These are phyloP conservation scores for Fusarium sp. DNA, from an alignment of 2,329 filamentous ascomycete species.

Conservation along the genomic window DNA sequence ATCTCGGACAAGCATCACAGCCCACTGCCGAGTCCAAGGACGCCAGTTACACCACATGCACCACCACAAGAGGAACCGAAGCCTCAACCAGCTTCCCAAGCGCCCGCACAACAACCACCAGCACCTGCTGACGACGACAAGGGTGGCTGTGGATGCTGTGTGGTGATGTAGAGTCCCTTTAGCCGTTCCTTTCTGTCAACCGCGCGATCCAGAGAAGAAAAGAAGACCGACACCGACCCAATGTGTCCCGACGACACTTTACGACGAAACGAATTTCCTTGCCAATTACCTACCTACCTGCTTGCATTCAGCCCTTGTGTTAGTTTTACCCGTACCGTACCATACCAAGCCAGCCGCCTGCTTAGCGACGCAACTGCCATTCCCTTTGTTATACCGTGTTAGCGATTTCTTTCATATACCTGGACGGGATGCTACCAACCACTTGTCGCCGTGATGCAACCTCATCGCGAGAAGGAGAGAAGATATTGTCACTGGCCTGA, in stretches of 20 bases:
- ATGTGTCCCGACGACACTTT: conserved; percentile 34
- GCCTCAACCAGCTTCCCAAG: conserved; percentile 21
- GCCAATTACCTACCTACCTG: conserved; percentile 15
- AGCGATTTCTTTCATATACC: conserved; percentile 31
- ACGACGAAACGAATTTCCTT: conserved; percentile 48
- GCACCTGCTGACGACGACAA: conserved; percentile 48
- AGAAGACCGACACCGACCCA: conserved; percentile 16
- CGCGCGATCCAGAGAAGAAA: conserved; percentile 10
- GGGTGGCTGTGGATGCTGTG: conserved; percentile 62
- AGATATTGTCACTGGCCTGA: conserved; percentile 29
- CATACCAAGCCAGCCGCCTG: conserved; percentile 39
- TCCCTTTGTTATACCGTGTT: conserved; percentile 41
- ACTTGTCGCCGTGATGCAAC: conserved; percentile 27
- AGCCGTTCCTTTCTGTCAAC: background rate
- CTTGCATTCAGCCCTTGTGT: conserved; percentile 46
- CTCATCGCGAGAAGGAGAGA: conserved; percentile 16
- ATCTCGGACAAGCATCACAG: conserved; percentile 55
- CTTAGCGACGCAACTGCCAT: conserved; percentile 41
- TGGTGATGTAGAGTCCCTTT: conserved; percentile 56
- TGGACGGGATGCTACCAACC: conserved; percentile 21
- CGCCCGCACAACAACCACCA: conserved; percentile 28
- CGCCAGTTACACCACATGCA: conserved; percentile 51
- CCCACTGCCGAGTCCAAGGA: conserved; percentile 57
- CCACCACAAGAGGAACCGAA: conserved; percentile 36
- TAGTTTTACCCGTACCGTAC: conserved; percentile 29